These are phyloP conservation scores for Thielaviopsis euricoi DNA, from an alignment of 2,329 filamentous ascomycete genomes.

Conservation along the genomic window DNA sequence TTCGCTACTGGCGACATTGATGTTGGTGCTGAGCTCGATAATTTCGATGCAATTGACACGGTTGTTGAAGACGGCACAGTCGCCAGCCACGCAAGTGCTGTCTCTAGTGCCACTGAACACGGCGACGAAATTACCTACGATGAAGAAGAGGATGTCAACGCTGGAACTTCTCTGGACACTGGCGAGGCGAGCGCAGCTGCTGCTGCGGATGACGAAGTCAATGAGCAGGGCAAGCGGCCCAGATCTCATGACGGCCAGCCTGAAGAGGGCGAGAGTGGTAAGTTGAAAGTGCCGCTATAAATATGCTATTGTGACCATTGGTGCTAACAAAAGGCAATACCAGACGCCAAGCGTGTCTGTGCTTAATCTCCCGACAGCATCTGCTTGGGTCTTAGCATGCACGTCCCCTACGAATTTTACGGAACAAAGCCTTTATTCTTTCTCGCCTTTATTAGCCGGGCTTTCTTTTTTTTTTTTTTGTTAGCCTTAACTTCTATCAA, in stretches of 20 bases:
- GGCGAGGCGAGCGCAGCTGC: conserved; percentile 8
- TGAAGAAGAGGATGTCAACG: conserved; percentile 11
- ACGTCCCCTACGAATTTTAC: background rate
- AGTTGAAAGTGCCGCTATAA: background rate
- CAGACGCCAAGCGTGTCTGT: conserved; percentile 8
- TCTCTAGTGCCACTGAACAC: conserved; percentile 10
- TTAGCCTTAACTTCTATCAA: background rate
- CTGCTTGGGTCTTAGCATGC: background rate
- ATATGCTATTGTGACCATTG: too few species aligned
- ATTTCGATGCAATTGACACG: conserved; percentile 3
- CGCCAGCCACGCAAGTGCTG: background rate
- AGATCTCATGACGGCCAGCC: conserved; percentile 1
- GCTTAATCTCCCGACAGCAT: background rate
- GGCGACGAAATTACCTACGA: conserved; percentile 12
- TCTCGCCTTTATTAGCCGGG: background rate
- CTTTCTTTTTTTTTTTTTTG: conserved; percentile 1
- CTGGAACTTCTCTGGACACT: conserved; percentile 5
- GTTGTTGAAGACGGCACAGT: background rate
- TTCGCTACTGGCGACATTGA: conserved; percentile 4
- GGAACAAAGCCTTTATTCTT: background rate
- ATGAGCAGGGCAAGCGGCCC: conserved; percentile 10
- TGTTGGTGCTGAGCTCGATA: conserved; percentile 6
- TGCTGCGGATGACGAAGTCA: conserved; percentile 8
- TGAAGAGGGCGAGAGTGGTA: conserved; percentile 8
- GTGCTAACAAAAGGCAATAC: background rate